Percentiles rank a stretch among this genome's conserved stretches.
Conservation (phyloP, 2,329 filamentous ascomycete species). For the Epichloe glyceriae region DNA sequence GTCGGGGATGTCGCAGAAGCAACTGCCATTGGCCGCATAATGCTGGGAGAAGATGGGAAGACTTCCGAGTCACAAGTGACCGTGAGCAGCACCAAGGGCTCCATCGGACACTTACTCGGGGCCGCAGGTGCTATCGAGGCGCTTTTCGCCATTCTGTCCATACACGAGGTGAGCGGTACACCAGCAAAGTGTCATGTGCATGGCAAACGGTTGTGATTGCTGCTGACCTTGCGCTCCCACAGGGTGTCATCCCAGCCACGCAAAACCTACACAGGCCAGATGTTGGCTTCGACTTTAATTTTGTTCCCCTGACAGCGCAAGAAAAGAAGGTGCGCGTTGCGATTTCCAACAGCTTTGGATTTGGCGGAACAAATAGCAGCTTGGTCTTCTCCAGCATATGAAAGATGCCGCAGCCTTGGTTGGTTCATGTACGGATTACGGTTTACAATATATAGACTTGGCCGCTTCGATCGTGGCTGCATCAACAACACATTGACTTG, state of each 20-base stretch:
- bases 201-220: background rate
- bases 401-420: background rate
- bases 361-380: constrained; percentile 90
- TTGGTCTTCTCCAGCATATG: constrained; percentile 52
- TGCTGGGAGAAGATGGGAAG: constrained; percentile 61
- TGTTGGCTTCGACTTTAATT: constrained; percentile 66
- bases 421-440: too few relatives aligned
- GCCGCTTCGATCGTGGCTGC: too few relatives aligned
- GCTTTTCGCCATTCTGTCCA: constrained; percentile 67
- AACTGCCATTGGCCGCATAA: constrained; percentile 61
- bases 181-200: background rate
- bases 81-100: constrained; percentile 88
- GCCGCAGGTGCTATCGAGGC: constrained; percentile 87
- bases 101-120: constrained; percentile 80
- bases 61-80: constrained; percentile 51
- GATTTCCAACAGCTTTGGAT: constrained; percentile 92
- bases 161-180: constrained; percentile 52
- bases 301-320: constrained; percentile 63
- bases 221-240: constrained; percentile 10
- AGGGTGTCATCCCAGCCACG: constrained; percentile 76
- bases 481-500: background rate
- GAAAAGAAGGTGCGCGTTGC: constrained; percentile 57
- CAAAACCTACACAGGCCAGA: constrained; percentile 62
- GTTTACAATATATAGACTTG: too few relatives aligned
- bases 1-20: constrained; percentile 87